phyloP scores from a whole-genome alignment of 169 alveolate species.

The Blepharisma undulans region DNA sequence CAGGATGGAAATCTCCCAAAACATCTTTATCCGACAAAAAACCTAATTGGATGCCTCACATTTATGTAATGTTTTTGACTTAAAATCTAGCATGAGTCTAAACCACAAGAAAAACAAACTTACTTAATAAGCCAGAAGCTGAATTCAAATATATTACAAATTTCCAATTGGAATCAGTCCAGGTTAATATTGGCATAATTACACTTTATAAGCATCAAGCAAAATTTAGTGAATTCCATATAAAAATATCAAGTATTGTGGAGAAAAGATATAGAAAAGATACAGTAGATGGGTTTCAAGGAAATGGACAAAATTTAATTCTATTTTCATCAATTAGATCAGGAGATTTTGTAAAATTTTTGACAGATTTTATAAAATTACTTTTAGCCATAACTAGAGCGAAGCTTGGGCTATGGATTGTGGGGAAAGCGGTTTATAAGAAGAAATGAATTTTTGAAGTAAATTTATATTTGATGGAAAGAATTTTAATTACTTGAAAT shows the following conservation, averaged over 20 bases:
- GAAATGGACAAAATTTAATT: conserved; percentile 96
- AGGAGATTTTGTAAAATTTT: conserved; percentile 77
- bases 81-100: conserved; percentile 57
- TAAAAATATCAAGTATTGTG: conserved; percentile 60
- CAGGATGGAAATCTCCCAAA: background rate
- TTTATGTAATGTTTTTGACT: conserved; percentile 50
- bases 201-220: conserved; percentile 95
- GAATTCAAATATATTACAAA: conserved; percentile 53
- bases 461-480: background rate
- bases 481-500: background rate
- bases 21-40: background rate
- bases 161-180: conserved; percentile 54
- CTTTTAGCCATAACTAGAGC: conserved; percentile 88
- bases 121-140: conserved; percentile 67
- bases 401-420: conserved; percentile 69
- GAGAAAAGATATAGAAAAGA: conserved; percentile 86
- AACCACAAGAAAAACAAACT: conserved; percentile 55
- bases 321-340: conserved; percentile 94
- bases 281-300: conserved; percentile 99
- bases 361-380: conserved; percentile 86
- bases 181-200: conserved; percentile 90
- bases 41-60: conserved; percentile 9
- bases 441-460: conserved; percentile 3
- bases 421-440: conserved; percentile 50
- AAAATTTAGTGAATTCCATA: conserved; percentile 43